phyloP scores from a whole-genome alignment of 2,329 filamentous ascomycete genomes.

The Neophaeococcomyces mojaviensis region DNA sequence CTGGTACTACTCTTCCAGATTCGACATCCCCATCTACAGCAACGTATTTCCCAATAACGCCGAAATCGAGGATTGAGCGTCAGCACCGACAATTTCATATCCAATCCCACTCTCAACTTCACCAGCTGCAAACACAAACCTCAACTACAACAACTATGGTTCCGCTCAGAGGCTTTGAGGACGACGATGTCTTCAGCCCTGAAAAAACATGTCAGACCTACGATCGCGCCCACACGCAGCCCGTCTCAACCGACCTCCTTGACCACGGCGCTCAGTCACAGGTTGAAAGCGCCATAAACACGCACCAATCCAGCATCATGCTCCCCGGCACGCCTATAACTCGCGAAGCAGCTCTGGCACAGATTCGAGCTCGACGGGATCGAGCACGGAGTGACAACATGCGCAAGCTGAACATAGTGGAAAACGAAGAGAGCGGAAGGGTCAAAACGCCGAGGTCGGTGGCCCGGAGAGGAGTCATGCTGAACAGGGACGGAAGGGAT shows the following conservation, averaged over 20 bases:
- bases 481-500: slow-evolving; percentile 4
- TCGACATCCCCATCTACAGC: slow-evolving; percentile 17
- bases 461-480: slow-evolving; percentile 6
- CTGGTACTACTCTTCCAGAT: not conserved
- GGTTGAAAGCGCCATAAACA: slow-evolving; percentile 1
- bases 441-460: slow-evolving; percentile 7
- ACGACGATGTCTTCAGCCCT: slow-evolving; percentile 12
- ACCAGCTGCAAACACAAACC: slow-evolving; percentile 10
- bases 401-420: slow-evolving; percentile 17
- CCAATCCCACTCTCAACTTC: not conserved
- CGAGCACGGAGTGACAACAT: slow-evolving; percentile 36
- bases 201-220: slow-evolving; percentile 3
- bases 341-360: slow-evolving; percentile 42
- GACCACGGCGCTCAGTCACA: slow-evolving; percentile 1
- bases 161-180: slow-evolving; percentile 16
- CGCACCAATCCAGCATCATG: slow-evolving; percentile 19
- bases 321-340: slow-evolving; percentile 38
- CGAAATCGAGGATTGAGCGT: slow-evolving; percentile 15
- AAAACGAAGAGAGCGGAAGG: no score
- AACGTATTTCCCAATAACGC: slow-evolving; percentile 21
- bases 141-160: slow-evolving; percentile 22
- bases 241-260: not conserved
- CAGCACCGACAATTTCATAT: not conserved
- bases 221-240: slow-evolving; percentile 10
- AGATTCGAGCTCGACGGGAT: slow-evolving; percentile 41